Evolutionary conservation across 2,329 filamentous ascomycete species (phyloP), one percentile per base, ranked within the genome.

Genomic region (Fusarium sp.): DNA sequence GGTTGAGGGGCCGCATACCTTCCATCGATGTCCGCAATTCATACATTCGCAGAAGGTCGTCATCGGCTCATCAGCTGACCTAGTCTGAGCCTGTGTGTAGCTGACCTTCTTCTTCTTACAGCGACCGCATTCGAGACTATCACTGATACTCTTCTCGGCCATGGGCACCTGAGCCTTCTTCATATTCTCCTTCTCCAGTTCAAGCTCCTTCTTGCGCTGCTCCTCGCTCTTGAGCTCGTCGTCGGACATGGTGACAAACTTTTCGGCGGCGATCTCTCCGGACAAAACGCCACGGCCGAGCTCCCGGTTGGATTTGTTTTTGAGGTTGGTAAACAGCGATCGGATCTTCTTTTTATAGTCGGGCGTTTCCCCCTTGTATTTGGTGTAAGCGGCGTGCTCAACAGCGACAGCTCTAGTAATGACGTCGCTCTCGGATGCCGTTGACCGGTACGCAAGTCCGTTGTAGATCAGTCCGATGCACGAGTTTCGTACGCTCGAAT

Each of bases 41-140:
- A 85, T 86, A 72, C 88, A 90, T 73, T 89, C 86, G 77, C 88
- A 90, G 75, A 90, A 90, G 32, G 88, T 90, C 60, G 88, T 90
- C 88, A 90, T 90, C 66, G 94, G 94, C 79, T 98, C 95, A 84
- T 99, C 95, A 66, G 95, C 95, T 79, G 87, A 91, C 65, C 95
- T 85, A 14, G 95, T 99, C 82, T 99, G 95, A 5, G 95, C 95
- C 79, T 99, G 95, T 44, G 87, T 92, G 78, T 99, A 99, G 77
- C 90, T 93, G 73, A 98, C 95, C 82, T 92, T 93, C 82, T 91
- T 93, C 84, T 96, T 84, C 70, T 91, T 91, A 79, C 95, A 99
- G 77, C 93, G 93, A 72, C 92, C 87, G 79, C 95, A 99, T 77
- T 92, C 89, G 71, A 98, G 83, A 53, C 89, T 91, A 73, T 90